Evolutionary conservation across 306 rosid species (phyloP), one percentile per base, ranked within the genome.

Genomic region (Prunus mira): DNA sequence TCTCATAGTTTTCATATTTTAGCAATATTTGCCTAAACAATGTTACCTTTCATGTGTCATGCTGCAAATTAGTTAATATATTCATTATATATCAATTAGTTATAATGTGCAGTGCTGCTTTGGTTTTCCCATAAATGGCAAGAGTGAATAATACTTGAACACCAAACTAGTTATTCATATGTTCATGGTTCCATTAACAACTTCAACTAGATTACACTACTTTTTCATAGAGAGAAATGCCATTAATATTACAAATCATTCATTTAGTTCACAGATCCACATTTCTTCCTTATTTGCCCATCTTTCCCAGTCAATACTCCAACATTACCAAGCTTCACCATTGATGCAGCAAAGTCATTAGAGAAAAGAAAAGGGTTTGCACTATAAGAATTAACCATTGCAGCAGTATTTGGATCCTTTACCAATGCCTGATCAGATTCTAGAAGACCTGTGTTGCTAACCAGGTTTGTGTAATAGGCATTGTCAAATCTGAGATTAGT

Each of bases 351-450:
- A 75, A 92, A 92, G 61, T 88, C 97, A 28, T 72, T 27, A 15
- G 54, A 81, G 78, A 89, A 92, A 55, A 85, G 67, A 22, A 47
- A 34, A 3, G 76, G 80, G 60, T 82, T 73, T 11, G 2, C 64
- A 50, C 88, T 85, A 50, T 92, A 92, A 32, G 76, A 80, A 11
- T 73, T 57, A 5, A 88, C 96, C 76, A 82, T 17, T 22, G 69
- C 34, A 56, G 82, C 85, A 22, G 91, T 74, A 4, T 27, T 71
- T 47, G 84, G 85, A 68, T 89, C 85, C 18, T 15, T 71, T 27
- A 67, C 52, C 10, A 92, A 72, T 7, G 90, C 87, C 57, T 85
- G 93, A 45, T 92, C 97, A 41, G 91, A 92, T 28, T 82, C 82
- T 6, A 92, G 82, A 67, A 92, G 91, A 15, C 86, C 96, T 0